phyloP scores from a whole-genome alignment of 2,329 filamentous ascomycete species.

The Colletotrichum cuscutae region DNA sequence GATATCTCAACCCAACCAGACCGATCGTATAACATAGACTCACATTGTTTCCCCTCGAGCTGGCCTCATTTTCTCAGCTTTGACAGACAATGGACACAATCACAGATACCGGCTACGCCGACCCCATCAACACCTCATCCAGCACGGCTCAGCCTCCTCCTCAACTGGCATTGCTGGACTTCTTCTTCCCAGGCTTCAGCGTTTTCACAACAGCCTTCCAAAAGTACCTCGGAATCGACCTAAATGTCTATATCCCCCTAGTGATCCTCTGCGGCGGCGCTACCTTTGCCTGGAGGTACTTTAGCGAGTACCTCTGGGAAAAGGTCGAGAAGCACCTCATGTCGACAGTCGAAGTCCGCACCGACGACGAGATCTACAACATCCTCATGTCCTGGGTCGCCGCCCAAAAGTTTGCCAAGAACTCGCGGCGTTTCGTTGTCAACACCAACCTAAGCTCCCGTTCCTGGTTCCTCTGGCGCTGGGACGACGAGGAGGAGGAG shows the following conservation, averaged over 20 bases:
- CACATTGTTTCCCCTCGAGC: neutral
- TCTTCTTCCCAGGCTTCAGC: conserved; percentile 74
- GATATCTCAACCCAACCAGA: too few species aligned
- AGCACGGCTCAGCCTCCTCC: conserved; percentile 36
- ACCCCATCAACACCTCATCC: conserved; percentile 7
- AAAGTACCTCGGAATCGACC: conserved; percentile 69
- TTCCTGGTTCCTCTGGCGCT: conserved; percentile 58
- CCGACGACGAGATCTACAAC: conserved; percentile 79
- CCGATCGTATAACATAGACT: neutral
- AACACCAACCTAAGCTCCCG: conserved; percentile 70
- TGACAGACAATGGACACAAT: conserved; percentile 7
- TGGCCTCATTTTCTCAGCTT: neutral
- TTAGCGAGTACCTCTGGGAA: conserved; percentile 58
- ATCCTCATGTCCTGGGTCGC: conserved; percentile 78
- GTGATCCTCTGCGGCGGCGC: conserved; percentile 61
- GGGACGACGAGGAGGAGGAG: conserved; percentile 57
- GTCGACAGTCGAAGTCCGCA: conserved; percentile 73
- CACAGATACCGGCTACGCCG: conserved; percentile 7
- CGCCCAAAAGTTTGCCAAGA: conserved; percentile 68
- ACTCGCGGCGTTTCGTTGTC: conserved; percentile 71
- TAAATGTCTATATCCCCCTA: conserved; percentile 70
- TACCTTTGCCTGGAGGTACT: conserved; percentile 63
- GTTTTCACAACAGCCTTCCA: conserved; percentile 63
- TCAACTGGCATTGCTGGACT: conserved; percentile 65
- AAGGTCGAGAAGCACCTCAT: conserved; percentile 66